phyloP scores from a whole-genome alignment of 768 basidiomycete genomes.

The Termitomyces sp. region DNA sequence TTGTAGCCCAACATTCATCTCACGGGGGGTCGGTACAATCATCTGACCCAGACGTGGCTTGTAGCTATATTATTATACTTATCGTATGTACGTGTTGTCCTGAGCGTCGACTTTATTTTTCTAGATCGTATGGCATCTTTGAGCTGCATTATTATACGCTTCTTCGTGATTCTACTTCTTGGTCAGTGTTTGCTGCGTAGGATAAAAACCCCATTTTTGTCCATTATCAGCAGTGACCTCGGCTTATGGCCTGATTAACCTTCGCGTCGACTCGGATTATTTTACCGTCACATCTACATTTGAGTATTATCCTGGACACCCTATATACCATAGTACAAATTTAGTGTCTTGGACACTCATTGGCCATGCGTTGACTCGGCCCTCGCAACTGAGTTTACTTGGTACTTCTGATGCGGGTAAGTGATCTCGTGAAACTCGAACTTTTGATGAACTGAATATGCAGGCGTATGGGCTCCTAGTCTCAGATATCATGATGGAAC shows the following conservation, averaged over 20 bases:
- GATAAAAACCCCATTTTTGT: too few species aligned
- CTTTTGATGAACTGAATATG: neutral
- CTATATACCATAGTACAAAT: constrained; percentile 36
- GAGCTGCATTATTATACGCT: neutral
- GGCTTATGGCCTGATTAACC: constrained; percentile 20
- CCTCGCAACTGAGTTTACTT: constrained; percentile 28
- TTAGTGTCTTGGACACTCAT: constrained; percentile 30
- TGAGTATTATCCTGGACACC: constrained; percentile 34
- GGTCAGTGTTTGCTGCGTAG: neutral
- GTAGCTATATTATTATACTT: too few species aligned
- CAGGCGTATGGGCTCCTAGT: constrained; percentile 30
- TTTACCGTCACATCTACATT: constrained; percentile 34
- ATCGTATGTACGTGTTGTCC: neutral
- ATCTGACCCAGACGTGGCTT: constrained; percentile 2
- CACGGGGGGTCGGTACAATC: neutral
- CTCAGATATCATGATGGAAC: constrained; percentile 29
- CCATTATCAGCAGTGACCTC: neutral
- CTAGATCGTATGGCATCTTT: neutral
- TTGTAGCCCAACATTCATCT: neutral
- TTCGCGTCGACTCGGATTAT: constrained; percentile 33
- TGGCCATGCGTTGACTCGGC: constrained; percentile 30
- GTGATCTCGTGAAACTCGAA: neutral
- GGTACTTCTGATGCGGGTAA: constrained; percentile 32
- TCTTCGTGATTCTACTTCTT: neutral
- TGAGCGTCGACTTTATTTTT: neutral